phyloP scores from a whole-genome alignment of 2,329 filamentous ascomycete species.

The Alternaria gansuensis region DNA sequence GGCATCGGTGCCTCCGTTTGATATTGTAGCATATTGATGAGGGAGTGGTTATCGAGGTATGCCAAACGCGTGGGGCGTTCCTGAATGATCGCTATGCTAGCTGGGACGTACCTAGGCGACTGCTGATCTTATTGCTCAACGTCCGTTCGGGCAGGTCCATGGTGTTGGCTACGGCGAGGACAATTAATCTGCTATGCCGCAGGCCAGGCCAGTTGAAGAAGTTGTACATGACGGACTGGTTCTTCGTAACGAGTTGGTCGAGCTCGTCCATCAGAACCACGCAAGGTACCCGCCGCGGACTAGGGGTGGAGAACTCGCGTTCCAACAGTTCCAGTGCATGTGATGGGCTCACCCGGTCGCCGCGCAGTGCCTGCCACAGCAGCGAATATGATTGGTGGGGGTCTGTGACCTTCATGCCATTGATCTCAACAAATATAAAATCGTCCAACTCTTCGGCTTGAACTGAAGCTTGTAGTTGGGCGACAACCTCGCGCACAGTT shows the following conservation, averaged over 20 bases:
- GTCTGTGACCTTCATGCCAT: slow-evolving; percentile 99
- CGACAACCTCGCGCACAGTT: slow-evolving; percentile 93
- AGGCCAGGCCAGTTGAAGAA: slow-evolving; percentile 99
- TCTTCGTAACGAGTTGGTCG: slow-evolving; percentile 96
- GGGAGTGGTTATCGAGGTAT: neutral
- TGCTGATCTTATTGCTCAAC: slow-evolving; percentile 97
- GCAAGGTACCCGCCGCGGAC: slow-evolving; percentile 88
- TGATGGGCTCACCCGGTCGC: slow-evolving; percentile 88
- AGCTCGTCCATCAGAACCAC: slow-evolving; percentile 99
- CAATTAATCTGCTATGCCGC: slow-evolving; percentile 89
- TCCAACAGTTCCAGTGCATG: slow-evolving; percentile 92
- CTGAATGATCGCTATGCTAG: slow-evolving; percentile 29
- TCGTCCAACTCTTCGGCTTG: slow-evolving; percentile 91
- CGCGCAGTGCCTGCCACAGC: slow-evolving; percentile 94
- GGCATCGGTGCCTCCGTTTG: slow-evolving; percentile 27
- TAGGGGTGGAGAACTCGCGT: slow-evolving; percentile 90
- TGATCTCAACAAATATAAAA: slow-evolving; percentile 99
- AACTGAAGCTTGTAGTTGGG: slow-evolving; percentile 87
- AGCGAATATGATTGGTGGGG: slow-evolving; percentile 95
- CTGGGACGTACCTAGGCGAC: slow-evolving; percentile 63
- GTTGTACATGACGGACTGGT: slow-evolving; percentile 99
- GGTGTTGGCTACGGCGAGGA: slow-evolving; percentile 96
- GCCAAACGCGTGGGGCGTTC: slow-evolving; percentile 26
- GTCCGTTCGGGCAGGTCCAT: slow-evolving; percentile 98
- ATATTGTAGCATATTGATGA: slow-evolving; percentile 28